Conservation (phyloP, 345 rosid genomes). For the Gossypium herbaceum region DNA sequence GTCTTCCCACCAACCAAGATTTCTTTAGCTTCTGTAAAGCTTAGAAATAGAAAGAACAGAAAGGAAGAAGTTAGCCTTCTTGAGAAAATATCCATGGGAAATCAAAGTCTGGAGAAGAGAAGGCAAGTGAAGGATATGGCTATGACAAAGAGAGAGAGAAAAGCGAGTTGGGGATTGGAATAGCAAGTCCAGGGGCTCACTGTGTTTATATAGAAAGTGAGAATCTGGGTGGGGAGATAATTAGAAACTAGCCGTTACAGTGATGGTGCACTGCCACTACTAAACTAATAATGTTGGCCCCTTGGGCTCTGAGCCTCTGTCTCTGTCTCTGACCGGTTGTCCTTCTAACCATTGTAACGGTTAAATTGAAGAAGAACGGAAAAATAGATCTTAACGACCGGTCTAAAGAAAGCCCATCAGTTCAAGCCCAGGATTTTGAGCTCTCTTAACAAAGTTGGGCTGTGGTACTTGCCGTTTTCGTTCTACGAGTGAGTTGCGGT, state of each 20-base stretch:
- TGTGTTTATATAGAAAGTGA: slow-evolving; percentile 12
- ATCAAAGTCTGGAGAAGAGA: not conserved
- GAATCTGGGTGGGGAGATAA: not conserved
- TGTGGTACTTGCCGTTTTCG: not conserved
- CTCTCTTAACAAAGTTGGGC: not conserved
- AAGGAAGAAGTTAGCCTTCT: slow-evolving; percentile 20
- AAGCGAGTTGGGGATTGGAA: not conserved
- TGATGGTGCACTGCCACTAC: not conserved
- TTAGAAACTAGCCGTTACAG: slow-evolving; percentile 44
- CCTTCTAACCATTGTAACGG: slow-evolving; percentile 12
- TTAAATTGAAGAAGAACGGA: not conserved
- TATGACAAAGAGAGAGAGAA: not conserved
- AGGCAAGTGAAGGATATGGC: not conserved
- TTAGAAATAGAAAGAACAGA: slow-evolving; percentile 25
- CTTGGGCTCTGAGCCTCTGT: slow-evolving; percentile 3
- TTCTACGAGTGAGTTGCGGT: not conserved
- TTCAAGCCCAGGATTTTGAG: not conserved
- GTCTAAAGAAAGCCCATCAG: not conserved
- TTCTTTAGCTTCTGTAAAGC: slow-evolving; percentile 37
- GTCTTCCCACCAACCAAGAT: slow-evolving; percentile 49
- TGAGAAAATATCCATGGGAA: slow-evolving; percentile 24
- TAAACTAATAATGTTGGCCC: slow-evolving; percentile 1
- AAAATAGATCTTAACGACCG: not conserved
- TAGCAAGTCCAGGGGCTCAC: not conserved
- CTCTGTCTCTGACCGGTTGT: not conserved